Base-by-base conservation (phyloP, 2,329 filamentous ascomycete species). In the Drechslera avenae region DNA sequence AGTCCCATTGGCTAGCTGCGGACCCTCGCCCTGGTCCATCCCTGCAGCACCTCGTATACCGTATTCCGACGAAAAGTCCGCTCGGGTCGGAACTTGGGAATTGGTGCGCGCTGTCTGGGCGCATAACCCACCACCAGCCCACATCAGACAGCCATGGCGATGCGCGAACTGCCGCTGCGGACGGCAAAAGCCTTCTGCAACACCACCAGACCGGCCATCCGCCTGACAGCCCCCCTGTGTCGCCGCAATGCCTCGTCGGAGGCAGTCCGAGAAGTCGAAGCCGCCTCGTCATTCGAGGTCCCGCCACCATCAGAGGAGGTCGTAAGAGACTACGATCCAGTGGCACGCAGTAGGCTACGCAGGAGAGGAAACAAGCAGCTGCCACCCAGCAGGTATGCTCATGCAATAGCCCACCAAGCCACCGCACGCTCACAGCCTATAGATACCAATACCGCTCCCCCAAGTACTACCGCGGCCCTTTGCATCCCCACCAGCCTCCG, bases 401-500 rank as follows among this genome's bases (percentile, higher is more conserved):
- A 2, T 12, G 44, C 35, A 41, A 39, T 17, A 23, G 5, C 34
- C 39, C 5, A 19, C 12, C 21, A 36, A 23, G 18, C 7, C 17
- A 17, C 16, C 21, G 16, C 26, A 4, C 5, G 18, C 46, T 52
- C 39, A 62, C 36, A 42, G 28, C 16, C 12, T 14, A 3, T 56
- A 96, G 93, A 82, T 99, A 97, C 78, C 90, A 96, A 76, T 97
- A 89, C 76, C 91, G 92, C 59, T 88, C 93, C 42, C 94, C 94
- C 57, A 94, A 93, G 78, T 99, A 92, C 82, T 87, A 96, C 75
- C 90, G 93, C 68, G 94, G 94, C 49, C 92, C 92, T 58, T 82
- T 97, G 18, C 92, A 97, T 73, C 94, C 94, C 42, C 86, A 97
- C 67, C 91, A 96, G 78, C 89, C 91, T 52, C 93, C 91, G n/a